These are phyloP conservation scores for Mucor irregularis DNA, from an alignment of 371 early-diverging fungal species.

Conservation along the genomic window DNA sequence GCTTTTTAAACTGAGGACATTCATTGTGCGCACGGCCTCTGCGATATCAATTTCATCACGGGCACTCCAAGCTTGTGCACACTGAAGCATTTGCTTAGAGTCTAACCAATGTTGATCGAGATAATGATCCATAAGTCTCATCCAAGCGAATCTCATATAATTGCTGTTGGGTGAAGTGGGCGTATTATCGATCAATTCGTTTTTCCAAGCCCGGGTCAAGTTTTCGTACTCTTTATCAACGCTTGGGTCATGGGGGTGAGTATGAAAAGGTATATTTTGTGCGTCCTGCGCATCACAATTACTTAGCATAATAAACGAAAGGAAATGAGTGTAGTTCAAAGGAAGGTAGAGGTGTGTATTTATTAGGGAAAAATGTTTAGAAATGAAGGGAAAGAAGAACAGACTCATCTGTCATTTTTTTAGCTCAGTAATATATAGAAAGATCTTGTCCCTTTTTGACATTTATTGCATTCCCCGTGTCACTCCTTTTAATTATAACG, in stretches of 20 bases:
- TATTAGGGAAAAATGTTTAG: slow-evolving; percentile 4
- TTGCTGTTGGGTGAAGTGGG: slow-evolving; percentile 14
- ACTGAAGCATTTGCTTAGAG: slow-evolving; percentile 43
- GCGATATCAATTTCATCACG: slow-evolving; percentile 21
- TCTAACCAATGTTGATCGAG: slow-evolving; percentile 47
- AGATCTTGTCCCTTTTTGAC: slow-evolving; percentile 23
- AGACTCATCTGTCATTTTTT: background rate
- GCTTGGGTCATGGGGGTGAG: slow-evolving; percentile 23
- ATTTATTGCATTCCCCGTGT: slow-evolving; percentile 30
- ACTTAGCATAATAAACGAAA: slow-evolving; percentile 15
- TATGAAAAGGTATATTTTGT: background rate
- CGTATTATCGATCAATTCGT: slow-evolving; percentile 23
- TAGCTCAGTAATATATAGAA: background rate
- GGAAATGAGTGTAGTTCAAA: background rate
- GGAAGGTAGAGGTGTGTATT: no score
- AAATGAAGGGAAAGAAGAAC: background rate
- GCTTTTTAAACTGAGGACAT: slow-evolving; percentile 33
- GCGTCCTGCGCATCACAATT: slow-evolving; percentile 19
- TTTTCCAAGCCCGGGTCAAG: slow-evolving; percentile 34
- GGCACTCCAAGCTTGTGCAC: slow-evolving; percentile 45
- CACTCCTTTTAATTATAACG: background rate
- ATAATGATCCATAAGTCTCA: slow-evolving; percentile 34
- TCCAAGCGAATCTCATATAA: slow-evolving; percentile 24
- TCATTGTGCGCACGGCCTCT: slow-evolving; percentile 44
- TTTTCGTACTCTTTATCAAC: slow-evolving; percentile 40